Evolutionary conservation across 306 rosid genomes (phyloP), one percentile per base, ranked within the genome.

Genomic region (Citrullus amarus): DNA sequence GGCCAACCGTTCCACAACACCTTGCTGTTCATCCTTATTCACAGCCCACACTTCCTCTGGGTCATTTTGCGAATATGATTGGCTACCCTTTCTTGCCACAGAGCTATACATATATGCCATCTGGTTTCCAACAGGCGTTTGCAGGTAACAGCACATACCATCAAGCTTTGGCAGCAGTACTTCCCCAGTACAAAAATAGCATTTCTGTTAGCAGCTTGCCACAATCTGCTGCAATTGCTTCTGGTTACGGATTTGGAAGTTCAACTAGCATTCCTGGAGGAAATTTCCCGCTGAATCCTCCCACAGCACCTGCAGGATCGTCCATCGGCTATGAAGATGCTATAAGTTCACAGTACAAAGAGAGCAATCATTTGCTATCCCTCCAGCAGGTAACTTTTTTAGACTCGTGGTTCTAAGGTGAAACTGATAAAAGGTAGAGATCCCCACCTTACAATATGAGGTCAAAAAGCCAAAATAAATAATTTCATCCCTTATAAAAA

Each of bases 61-160:
- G 98, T 54, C 97, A 83, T 82, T 94, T 86, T 89, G 88, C 98
- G 53, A 96, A 96, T 84, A 91, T 96, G 99, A 88, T 96, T 25
- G 59, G 99, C 81, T 96, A 96, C 80, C 98, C 99, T 14, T 96
- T 90, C 89, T 74, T 96, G 94, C 99, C 97, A 62, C 99, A 96
- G 84, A 96, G 93, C 86, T 96, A 96, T 77, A 88, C 98, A 44
- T 96, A 96, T 77, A 91, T 93, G 99, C 98, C 99, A 18, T 96
- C 99, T 2, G 97, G 94, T 6, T 96, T 91, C 88, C 99, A 92
- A 84, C 99, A 96, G 81, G 83, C 96, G 56, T 96, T 92, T 89
- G 89, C 98, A 77, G 94, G 96, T 68, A 96, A 89, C 88, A 93
- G 79, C 88, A 83, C 98, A n/a, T 96, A 96, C 85, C 99, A 91